Conservation (phyloP, 1,139 yeast species). For the Lodderomyces theae region DNA sequence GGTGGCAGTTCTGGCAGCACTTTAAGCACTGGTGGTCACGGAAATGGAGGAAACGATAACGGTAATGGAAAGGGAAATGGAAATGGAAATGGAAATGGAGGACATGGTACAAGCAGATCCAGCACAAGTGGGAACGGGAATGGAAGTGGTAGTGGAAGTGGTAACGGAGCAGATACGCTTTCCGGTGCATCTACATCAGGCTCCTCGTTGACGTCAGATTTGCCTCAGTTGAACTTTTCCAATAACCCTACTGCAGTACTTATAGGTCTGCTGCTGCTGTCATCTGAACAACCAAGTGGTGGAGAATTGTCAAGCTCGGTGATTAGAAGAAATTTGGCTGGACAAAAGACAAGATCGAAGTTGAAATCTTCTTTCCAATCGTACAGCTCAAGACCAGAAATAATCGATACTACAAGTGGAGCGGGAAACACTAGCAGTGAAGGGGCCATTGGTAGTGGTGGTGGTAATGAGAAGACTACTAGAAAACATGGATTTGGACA, state of each 20-base stretch:
- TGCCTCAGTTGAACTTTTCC: conserved; percentile 5
- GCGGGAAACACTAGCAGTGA: conserved; percentile 37
- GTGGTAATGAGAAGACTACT: neutral
- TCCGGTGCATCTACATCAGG: conserved; percentile 6
- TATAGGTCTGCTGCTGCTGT: conserved; percentile 4
- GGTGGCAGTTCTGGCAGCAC: too few species aligned
- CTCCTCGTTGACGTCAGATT: neutral
- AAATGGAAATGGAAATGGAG: conserved; percentile 7
- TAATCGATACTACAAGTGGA: conserved; percentile 33
- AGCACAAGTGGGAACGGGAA: conserved; percentile 28
- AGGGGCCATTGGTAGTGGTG: conserved; percentile 30
- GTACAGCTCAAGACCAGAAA: conserved; percentile 25
- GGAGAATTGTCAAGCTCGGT: neutral
- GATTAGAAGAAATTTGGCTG: neutral
- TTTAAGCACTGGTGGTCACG: too few species aligned
- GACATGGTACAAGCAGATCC: neutral
- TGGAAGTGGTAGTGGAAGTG: conserved; percentile 17
- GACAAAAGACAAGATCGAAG: neutral
- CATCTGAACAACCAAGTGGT: conserved; percentile 7
- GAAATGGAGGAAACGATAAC: conserved; percentile 4
- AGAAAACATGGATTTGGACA: neutral
- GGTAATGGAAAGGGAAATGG: conserved; percentile 29
- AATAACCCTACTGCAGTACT: conserved; percentile 1
- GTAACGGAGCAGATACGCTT: conserved; percentile 7
- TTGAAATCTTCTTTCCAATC: conserved; percentile 3